phyloP scores from a whole-genome alignment of 768 basidiomycete species.

The Tulasnella sp. region DNA sequence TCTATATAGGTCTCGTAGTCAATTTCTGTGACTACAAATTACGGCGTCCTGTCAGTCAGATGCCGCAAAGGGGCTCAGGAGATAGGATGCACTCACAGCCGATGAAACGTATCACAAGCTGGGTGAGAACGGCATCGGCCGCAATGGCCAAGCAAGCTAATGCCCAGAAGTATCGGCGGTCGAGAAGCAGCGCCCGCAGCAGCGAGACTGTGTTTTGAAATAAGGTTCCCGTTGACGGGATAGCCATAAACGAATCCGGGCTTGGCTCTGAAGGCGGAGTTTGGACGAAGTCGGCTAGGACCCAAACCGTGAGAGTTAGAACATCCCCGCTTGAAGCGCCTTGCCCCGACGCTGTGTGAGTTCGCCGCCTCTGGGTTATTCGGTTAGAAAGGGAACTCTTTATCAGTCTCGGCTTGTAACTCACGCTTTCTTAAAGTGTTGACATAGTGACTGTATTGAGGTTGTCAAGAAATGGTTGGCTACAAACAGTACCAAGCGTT shows the following conservation, averaged over 20 bases:
- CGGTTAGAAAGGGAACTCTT: too few species aligned
- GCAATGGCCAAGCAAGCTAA: conserved; percentile 53
- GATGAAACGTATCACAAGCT: conserved; percentile 67
- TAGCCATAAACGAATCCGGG: not conserved
- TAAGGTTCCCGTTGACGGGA: not conserved
- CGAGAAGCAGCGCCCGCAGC: not conserved
- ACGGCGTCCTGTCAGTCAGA: conserved; percentile 13
- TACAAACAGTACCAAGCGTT: too few species aligned
- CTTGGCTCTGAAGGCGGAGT: not conserved
- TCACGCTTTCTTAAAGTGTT: too few species aligned
- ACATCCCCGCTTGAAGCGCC: not conserved
- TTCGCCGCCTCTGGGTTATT: not conserved
- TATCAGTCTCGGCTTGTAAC: too few species aligned
- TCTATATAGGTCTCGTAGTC: conserved; percentile 96
- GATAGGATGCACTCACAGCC: conserved; percentile 53
- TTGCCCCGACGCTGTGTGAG: not conserved
- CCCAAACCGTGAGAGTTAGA: not conserved
- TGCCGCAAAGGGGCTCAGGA: not conserved
- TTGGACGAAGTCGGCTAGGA: not conserved
- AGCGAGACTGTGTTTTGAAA: not conserved
- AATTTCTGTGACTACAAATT: conserved; percentile 80
- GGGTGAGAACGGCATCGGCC: conserved; percentile 67
- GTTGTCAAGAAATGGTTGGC: too few species aligned
- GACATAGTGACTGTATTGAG: too few species aligned
- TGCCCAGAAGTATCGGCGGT: conserved; percentile 44